Conservation (phyloP, 1,284 basidiomycete species). For the Amylostereum chailletii region DNA sequence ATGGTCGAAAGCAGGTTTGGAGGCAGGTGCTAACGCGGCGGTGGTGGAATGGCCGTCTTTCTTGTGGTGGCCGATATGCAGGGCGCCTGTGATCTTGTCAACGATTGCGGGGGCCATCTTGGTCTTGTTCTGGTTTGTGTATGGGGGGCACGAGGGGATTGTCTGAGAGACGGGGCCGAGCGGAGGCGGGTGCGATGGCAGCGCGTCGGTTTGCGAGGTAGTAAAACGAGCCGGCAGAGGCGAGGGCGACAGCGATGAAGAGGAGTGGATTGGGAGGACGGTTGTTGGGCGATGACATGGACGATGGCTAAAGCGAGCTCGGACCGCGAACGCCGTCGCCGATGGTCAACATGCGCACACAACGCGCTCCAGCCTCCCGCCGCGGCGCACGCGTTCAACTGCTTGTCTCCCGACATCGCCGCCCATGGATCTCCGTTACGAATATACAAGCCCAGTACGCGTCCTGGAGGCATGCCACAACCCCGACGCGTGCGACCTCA, state of each 20-base stretch:
- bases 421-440: conserved; percentile 47
- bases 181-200: conserved; percentile 48
- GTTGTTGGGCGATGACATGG: conserved; percentile 15
- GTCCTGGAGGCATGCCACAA: conserved; percentile 53
- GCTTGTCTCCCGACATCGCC: conserved; percentile 3
- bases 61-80: conserved; percentile 25
- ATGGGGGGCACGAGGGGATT: conserved; percentile 59
- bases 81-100: conserved; percentile 40
- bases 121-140: conserved; percentile 26
- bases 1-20: conserved; percentile 55
- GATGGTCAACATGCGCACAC: no score
- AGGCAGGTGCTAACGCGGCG: conserved; percentile 5
- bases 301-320: conserved; percentile 3
- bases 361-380: no score
- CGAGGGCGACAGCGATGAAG: conserved; percentile 44
- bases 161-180: conserved; percentile 52
- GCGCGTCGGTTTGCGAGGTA: conserved; percentile 47
- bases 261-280: conserved; percentile 54
- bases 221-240: conserved; percentile 51
- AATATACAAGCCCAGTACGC: conserved; percentile 49
- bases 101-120: conserved; percentile 33
- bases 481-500: conserved; percentile 54
- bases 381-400: neutral
- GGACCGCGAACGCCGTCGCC: neutral
- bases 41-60: conserved; percentile 4